These are phyloP conservation scores for Teratosphaeria zuluensis DNA, from an alignment of 2,329 filamentous ascomycete species.

Conservation along the genomic window DNA sequence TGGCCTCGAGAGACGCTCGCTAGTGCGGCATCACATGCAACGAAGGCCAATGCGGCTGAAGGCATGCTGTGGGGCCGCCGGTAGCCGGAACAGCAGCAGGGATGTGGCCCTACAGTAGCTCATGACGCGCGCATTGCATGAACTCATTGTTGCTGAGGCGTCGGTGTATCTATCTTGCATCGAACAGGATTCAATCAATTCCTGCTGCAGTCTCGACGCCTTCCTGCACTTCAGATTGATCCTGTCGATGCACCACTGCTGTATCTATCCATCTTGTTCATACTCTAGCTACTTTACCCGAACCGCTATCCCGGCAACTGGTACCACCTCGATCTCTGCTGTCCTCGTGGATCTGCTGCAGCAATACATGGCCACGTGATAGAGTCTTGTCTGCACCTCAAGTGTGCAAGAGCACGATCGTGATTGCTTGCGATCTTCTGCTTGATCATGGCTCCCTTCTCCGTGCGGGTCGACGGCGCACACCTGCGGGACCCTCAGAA, in stretches of 20 bases:
- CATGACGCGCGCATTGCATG: neutral
- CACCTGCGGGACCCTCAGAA: constrained; percentile 73
- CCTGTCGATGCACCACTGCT: no score
- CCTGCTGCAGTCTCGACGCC: neutral
- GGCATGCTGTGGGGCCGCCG: neutral
- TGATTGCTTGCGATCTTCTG: neutral
- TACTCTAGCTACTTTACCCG: neutral
- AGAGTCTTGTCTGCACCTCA: neutral
- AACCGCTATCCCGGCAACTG: neutral
- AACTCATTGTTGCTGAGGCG: neutral
- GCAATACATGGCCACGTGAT: neutral
- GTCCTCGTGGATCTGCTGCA: neutral
- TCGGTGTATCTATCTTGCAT: neutral
- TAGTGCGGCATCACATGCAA: neutral
- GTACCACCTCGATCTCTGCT: neutral
- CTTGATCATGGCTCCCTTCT: constrained; percentile 39
- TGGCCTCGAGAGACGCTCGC: neutral
- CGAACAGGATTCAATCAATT: no score
- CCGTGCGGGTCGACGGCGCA: constrained; percentile 73
- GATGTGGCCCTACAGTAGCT: neutral
- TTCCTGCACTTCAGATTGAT: neutral
- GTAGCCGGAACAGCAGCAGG: neutral
- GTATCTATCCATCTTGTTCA: no score
- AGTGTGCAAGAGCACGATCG: neutral
- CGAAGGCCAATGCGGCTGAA: neutral